These are phyloP conservation scores for Solanum lycopersicoides DNA, from an alignment of 257 asterid species.

Conservation along the genomic window DNA sequence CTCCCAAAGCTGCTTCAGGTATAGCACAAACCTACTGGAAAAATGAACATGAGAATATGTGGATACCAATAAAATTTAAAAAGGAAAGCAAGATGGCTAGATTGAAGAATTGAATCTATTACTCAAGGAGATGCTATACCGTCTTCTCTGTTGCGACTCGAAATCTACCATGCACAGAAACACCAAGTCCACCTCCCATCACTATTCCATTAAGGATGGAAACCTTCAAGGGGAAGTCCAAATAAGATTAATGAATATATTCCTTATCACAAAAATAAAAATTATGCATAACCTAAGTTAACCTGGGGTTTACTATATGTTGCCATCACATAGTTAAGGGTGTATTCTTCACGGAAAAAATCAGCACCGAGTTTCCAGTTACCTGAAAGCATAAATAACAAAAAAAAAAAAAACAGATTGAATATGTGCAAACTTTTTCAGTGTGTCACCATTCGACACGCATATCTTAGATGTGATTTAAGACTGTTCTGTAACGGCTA, in stretches of 20 bases:
- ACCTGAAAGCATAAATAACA: constrained; percentile 31
- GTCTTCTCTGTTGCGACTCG: constrained; percentile 89
- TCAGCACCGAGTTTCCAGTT: constrained; percentile 58
- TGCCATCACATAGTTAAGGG: constrained; percentile 68
- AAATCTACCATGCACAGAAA: constrained; percentile 80
- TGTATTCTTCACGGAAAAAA: constrained; percentile 51
- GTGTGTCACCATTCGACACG: neutral
- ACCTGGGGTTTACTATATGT: constrained; percentile 90
- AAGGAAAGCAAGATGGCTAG: neutral
- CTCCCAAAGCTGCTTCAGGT: constrained; percentile 98
- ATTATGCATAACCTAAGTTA: neutral
- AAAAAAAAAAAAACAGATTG: neutral
- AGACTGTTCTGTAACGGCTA: neutral
- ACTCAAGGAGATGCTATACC: constrained; percentile 22
- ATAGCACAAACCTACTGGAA: constrained; percentile 81
- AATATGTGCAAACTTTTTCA: neutral
- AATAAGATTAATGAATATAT: neutral
- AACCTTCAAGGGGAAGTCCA: constrained; percentile 32
- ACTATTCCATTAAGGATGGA: constrained; percentile 89
- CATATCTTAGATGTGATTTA: neutral
- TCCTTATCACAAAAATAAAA: neutral
- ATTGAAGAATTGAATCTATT: neutral
- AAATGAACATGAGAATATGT: neutral
- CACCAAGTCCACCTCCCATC: constrained; percentile 98
- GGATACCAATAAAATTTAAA: neutral